Evolutionary conservation across 2,329 filamentous ascomycete species (phyloP), one percentile per base, ranked within the genome.

Genomic region (Diatrype stigma): DNA sequence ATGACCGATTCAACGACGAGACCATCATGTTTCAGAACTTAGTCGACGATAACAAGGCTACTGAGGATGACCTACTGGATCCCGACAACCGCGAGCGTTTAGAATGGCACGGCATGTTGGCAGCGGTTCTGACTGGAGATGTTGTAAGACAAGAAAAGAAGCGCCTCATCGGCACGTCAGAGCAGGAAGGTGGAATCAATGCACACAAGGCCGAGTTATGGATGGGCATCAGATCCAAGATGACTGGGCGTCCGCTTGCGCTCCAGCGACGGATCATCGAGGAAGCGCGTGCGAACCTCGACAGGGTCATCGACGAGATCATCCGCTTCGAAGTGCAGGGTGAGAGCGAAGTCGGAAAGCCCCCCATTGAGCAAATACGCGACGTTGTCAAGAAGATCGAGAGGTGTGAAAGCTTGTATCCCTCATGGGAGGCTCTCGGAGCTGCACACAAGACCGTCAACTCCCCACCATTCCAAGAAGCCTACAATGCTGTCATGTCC

Each of bases 61-160:
- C 90, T 3, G 79, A 90, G 22, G 94, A 97, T 63, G 94, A 99
- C 67, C 71, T 97, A 48, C 87, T 89, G 68, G 89, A 96, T 61
- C 89, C 91, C 1, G 84, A 86, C 56, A 96, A 92, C 64, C 81
- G 92, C 54, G 94, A 97, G 70, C 80, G 93, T 42, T 76, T 99
- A 22, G 94, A 99, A 71, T 99, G 94, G 94, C 92, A 99, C 71
- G 90, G 90, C 3, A 99, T 99, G 94, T 74, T 99, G 51, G 90
- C 93, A 53, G 95, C 93, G 14, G 94, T 99, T 3, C 74, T 99
- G 59, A 96, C 92, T 1, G 94, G 94, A 58, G 94, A 99, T 68
- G 94, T 99, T 8, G 93, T 99, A 51, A 90, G 90, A 63, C 94
- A 99, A 70, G 94, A 99, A 73, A 99, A 99, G 78, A 96, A 96